phyloP scores from a whole-genome alignment of 1,139 yeast species.

The Candida freyschussii region DNA sequence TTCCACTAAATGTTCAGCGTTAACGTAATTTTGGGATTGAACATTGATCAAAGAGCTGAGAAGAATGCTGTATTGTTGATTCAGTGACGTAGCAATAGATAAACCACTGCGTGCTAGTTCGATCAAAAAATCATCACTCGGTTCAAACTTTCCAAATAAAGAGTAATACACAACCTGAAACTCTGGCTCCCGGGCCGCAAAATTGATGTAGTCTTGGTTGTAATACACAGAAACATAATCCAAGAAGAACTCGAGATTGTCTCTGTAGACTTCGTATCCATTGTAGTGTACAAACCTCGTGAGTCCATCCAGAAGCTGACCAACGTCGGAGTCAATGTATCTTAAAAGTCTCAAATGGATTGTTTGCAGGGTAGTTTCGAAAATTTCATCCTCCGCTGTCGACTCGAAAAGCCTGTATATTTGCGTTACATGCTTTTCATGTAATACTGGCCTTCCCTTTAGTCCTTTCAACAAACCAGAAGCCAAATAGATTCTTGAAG shows the following conservation, averaged over 20 bases:
- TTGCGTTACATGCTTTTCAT: conserved; percentile 26
- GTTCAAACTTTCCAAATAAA: conserved; percentile 17
- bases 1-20: conserved; percentile 18
- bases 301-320: conserved; percentile 13
- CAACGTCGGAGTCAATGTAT: conserved; percentile 14
- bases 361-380: conserved; percentile 47
- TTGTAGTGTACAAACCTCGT: conserved; percentile 40
- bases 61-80: conserved; percentile 11
- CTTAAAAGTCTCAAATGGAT: conserved; percentile 43
- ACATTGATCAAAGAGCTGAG: conserved; percentile 28
- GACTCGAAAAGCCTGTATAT: conserved; percentile 47
- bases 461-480: conserved; percentile 57
- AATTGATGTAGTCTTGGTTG: conserved; percentile 4
- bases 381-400: conserved; percentile 56
- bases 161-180: conserved; percentile 20
- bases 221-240: conserved; percentile 28
- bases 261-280: conserved; percentile 33
- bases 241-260: conserved; percentile 32
- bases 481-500: conserved; percentile 60
- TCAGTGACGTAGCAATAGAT: conserved; percentile 9
- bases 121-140: conserved; percentile 25
- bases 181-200: conserved; percentile 10
- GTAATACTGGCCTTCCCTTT: conserved; percentile 30
- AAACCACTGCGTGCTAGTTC: conserved; percentile 26
- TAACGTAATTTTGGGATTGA: conserved; percentile 18